Conservation (phyloP, 2,329 filamentous ascomycete species). For the Botryosphaeria dothidea region DNA sequence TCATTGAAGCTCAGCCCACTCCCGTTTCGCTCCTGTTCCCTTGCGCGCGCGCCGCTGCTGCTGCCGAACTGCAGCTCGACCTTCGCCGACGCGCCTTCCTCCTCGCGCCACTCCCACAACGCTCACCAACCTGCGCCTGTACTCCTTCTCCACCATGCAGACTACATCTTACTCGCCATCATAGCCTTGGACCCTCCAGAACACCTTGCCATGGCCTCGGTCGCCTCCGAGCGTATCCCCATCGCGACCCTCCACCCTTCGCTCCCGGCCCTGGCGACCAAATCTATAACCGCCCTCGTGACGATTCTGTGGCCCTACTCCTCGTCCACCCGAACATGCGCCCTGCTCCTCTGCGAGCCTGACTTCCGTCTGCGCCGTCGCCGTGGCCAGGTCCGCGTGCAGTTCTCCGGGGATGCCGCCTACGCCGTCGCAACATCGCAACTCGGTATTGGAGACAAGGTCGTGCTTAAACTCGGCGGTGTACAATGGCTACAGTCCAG, state of each 20-base stretch:
- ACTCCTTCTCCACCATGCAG: background rate
- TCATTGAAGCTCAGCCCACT: background rate
- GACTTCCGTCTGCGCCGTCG: constrained; percentile 77
- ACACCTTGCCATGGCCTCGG: background rate
- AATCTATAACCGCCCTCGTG: constrained; percentile 66
- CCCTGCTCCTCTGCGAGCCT: constrained; percentile 79
- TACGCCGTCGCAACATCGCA: constrained; percentile 66
- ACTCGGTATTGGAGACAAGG: constrained; percentile 76
- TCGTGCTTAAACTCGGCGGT: constrained; percentile 69
- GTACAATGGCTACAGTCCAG: constrained; percentile 63
- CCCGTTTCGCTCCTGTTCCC: background rate
- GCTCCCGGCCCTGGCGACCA: constrained; percentile 31
- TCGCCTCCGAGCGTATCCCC: constrained; percentile 23
- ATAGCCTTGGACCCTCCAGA: background rate
- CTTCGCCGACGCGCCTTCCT: background rate
- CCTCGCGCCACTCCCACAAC: background rate
- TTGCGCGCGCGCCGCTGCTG: background rate
- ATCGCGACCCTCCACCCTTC: constrained; percentile 36
- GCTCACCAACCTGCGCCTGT: background rate
- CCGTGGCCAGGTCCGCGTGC: constrained; percentile 78
- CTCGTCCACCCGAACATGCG: constrained; percentile 69
- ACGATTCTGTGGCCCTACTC: constrained; percentile 93
- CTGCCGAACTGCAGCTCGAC: background rate
- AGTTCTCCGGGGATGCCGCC: constrained; percentile 71
- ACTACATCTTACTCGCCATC: background rate